These are phyloP conservation scores for Capronia epimyces DNA, from an alignment of 2,329 filamentous ascomycete genomes.

Conservation along the genomic window DNA sequence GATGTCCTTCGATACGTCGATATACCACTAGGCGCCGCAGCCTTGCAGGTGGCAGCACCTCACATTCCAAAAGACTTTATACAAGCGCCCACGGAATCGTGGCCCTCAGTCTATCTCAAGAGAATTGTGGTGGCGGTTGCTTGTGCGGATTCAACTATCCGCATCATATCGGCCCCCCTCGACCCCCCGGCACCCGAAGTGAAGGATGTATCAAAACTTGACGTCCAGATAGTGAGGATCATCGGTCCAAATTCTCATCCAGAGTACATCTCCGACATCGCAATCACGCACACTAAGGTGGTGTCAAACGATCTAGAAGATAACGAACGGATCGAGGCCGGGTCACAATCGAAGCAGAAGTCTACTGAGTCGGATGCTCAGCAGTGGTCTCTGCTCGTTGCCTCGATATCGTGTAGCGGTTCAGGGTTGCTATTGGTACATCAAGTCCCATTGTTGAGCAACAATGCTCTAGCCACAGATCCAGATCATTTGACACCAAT, in stretches of 20 bases:
- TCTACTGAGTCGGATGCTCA: constrained; percentile 21
- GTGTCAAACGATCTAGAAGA: constrained; percentile 29
- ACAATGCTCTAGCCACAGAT: constrained; percentile 29
- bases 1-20: constrained; percentile 52
- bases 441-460: constrained; percentile 37
- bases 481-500: constrained; percentile 41
- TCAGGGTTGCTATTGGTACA: constrained; percentile 43
- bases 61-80: constrained; percentile 36
- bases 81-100: constrained; percentile 31
- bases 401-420: constrained; percentile 43
- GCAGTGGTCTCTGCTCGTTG: constrained; percentile 43
- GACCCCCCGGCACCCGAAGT: constrained; percentile 45
- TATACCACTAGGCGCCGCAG: constrained; percentile 49
- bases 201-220: constrained; percentile 35
- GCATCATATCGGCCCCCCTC: constrained; percentile 52
- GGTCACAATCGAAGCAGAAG: constrained; percentile 23
- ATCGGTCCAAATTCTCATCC: constrained; percentile 45
- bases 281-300: constrained; percentile 49
- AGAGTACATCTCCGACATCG: constrained; percentile 47
- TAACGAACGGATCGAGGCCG: constrained; percentile 33
- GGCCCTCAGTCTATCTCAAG: constrained; percentile 45
- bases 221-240: constrained; percentile 48
- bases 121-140: constrained; percentile 51
- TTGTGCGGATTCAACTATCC: constrained; percentile 54
- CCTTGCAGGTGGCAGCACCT: constrained; percentile 49